Conservation (phyloP, 2,329 filamentous ascomycete genomes). For the Calonectria ilicicola region DNA sequence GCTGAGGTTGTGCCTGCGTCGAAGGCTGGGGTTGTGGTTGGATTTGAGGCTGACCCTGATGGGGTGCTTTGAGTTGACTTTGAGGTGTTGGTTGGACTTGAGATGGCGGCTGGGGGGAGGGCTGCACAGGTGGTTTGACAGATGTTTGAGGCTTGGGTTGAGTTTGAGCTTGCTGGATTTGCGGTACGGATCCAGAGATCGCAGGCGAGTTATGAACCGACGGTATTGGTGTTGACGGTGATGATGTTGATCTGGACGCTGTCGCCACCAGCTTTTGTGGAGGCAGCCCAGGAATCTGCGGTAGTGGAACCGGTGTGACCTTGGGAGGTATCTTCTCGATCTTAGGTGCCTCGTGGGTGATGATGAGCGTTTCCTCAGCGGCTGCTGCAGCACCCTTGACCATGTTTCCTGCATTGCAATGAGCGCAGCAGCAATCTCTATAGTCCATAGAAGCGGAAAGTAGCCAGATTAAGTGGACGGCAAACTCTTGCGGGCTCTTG, state of each 20-base stretch:
- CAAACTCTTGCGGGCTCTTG: slow-evolving; percentile 66
- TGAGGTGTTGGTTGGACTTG: slow-evolving; percentile 1
- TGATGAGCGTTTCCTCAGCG: slow-evolving; percentile 44
- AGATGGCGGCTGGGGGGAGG: background rate
- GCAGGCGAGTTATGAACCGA: slow-evolving; percentile 35
- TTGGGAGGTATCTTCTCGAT: slow-evolving; percentile 43
- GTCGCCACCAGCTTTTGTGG: slow-evolving; percentile 46
- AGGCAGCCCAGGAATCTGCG: slow-evolving; percentile 48
- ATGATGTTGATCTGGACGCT: slow-evolving; percentile 46
- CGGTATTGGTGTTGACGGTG: slow-evolving; percentile 29
- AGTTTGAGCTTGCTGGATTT: background rate
- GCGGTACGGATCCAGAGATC: slow-evolving; percentile 17
- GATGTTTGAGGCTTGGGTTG: slow-evolving; percentile 23
- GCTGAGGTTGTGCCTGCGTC: background rate
- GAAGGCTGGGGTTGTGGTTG: slow-evolving; percentile 9
- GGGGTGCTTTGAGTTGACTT: background rate
- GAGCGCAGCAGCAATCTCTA: slow-evolving; percentile 63
- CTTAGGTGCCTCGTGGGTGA: slow-evolving; percentile 38
- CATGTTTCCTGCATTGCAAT: slow-evolving; percentile 54
- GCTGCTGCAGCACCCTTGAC: slow-evolving; percentile 34
- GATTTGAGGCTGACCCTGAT: background rate
- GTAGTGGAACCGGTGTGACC: slow-evolving; percentile 53
- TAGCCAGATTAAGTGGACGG: slow-evolving; percentile 64
- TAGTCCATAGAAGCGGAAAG: slow-evolving; percentile 60
- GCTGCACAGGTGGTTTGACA: background rate